Evolutionary conservation across 345 rosid genomes (phyloP), one percentile per base, ranked within the genome.

Genomic region (Citrus sp.): DNA sequence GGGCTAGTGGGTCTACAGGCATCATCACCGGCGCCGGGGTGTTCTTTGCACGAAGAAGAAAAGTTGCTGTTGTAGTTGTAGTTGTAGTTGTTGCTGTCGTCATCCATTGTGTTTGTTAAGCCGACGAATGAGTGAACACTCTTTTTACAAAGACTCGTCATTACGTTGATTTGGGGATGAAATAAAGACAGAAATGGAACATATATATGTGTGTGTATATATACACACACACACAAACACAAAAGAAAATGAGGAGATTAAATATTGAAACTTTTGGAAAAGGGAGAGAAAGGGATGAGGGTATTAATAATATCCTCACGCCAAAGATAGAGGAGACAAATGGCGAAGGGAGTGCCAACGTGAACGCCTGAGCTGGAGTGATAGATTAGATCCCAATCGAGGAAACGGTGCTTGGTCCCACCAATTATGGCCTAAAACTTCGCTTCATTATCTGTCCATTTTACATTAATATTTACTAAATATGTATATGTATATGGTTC

Each of bases 331-430:
- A 40, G 77, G 56, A 30, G 22, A 66, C 71, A 77, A 68, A 72
- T 77, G 87, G 84, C 67, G 82, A 24, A 80, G 84, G 59, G 83
- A 73, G 82, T 70, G 89, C 83, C 89, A 83, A 55, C 88, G 82
- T 37, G 67, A 77, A 79, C 16, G 42, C 42, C 66, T 82, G 81
- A 86, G 88, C 85, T 85, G 90, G 54, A 80, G 35, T 81, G 87
- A 82, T 79, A 67, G 83, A 81, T 46, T 46, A 13, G 51, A 46
- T 46, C 51, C 51, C 51, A 46, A 46, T 46, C 51, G 51, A 46
- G 78, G 6, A 75, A 85, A 78, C 82, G 76, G 83, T 79, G 88
- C 87, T 86, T 82, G 90, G 88, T 86, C 91, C 90, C 93, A 82
- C 82, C 86, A 74, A 62, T 59, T 51, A 76, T 83, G 72, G 46